phyloP scores from a whole-genome alignment of 805 yeast genomes.

The Kazachstania kunashirensis region DNA sequence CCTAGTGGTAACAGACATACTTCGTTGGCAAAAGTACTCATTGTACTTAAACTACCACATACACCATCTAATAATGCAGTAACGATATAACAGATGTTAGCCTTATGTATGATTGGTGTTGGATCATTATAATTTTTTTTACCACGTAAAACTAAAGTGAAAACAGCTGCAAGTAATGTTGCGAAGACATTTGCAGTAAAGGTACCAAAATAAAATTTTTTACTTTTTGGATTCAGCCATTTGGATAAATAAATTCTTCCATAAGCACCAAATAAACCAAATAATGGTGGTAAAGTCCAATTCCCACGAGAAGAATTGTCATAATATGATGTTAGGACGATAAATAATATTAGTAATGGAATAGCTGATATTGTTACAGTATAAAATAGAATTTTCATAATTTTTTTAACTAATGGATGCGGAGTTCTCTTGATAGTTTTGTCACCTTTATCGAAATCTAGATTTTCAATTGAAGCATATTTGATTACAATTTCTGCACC shows the following conservation, averaged over 20 bases:
- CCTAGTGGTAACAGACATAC: slow-evolving; percentile 33
- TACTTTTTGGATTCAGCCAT: slow-evolving; percentile 34
- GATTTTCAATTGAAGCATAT: background rate
- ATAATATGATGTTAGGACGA: slow-evolving; percentile 26
- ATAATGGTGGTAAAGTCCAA: slow-evolving; percentile 60
- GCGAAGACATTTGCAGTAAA: slow-evolving; percentile 40
- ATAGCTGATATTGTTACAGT: slow-evolving; percentile 6
- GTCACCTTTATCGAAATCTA: background rate
- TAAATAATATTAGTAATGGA: slow-evolving; percentile 21
- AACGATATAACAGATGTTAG: slow-evolving; percentile 41
- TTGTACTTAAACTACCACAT: slow-evolving; percentile 64
- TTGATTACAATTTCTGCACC: slow-evolving; percentile 13
- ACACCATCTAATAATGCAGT: slow-evolving; percentile 53
- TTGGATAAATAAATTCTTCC: slow-evolving; percentile 46
- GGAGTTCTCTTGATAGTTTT: background rate
- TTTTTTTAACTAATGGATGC: slow-evolving; percentile 2
- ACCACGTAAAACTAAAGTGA: slow-evolving; percentile 34
- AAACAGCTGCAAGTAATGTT: slow-evolving; percentile 13
- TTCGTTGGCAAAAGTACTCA: slow-evolving; percentile 72
- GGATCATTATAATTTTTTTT: slow-evolving; percentile 16
- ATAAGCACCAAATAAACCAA: slow-evolving; percentile 66
- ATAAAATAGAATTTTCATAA: slow-evolving; percentile 3
- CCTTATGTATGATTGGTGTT: slow-evolving; percentile 25
- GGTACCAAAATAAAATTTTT: slow-evolving; percentile 48
- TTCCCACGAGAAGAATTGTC: slow-evolving; percentile 40